Evolutionary conservation across 108 stramenopile genomes (phyloP).

Genomic region (Cyclotella atomus): DNA sequence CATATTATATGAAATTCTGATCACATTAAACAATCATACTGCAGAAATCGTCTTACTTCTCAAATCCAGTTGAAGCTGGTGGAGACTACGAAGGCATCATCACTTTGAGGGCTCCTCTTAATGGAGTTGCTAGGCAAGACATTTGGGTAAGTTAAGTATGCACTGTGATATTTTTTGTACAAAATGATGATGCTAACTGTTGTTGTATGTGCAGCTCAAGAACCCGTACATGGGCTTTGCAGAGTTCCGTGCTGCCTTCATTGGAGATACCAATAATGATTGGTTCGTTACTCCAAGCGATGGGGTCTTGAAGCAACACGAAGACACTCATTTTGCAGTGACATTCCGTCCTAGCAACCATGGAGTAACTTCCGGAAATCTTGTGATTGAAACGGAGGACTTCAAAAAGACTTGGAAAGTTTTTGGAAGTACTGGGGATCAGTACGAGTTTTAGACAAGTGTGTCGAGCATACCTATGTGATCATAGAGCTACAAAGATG

Average conservation of each 20-base stretch:
- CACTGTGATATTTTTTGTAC: not conserved
- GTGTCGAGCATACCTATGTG: too few species aligned
- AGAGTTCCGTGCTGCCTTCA: constrained; percentile 81
- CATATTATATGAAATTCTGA: too few species aligned
- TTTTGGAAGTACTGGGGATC: constrained; percentile 64
- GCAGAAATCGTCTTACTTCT: not conserved
- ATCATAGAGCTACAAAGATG: too few species aligned
- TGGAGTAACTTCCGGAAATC: constrained; percentile 61
- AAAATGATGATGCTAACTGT: not conserved
- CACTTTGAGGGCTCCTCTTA: constrained; percentile 51
- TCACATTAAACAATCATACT: too few species aligned
- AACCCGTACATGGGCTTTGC: constrained; percentile 91
- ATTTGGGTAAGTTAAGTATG: constrained; percentile 47
- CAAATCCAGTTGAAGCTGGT: constrained; percentile 36
- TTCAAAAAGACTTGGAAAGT: constrained; percentile 86
- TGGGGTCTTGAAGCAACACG: constrained; percentile 62
- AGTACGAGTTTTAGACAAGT: constrained; percentile 47
- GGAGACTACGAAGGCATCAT: constrained; percentile 64
- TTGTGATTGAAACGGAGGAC: constrained; percentile 85
- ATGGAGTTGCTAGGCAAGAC: constrained; percentile 60
- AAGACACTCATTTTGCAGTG: constrained; percentile 66
- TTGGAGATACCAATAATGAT: constrained; percentile 57
- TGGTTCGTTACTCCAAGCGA: constrained; percentile 74
- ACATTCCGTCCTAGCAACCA: constrained; percentile 67
- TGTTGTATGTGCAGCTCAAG: constrained; percentile 26